These are phyloP conservation scores for Termitomyces sp. DNA, from an alignment of 768 basidiomycete species.

Conservation along the genomic window DNA sequence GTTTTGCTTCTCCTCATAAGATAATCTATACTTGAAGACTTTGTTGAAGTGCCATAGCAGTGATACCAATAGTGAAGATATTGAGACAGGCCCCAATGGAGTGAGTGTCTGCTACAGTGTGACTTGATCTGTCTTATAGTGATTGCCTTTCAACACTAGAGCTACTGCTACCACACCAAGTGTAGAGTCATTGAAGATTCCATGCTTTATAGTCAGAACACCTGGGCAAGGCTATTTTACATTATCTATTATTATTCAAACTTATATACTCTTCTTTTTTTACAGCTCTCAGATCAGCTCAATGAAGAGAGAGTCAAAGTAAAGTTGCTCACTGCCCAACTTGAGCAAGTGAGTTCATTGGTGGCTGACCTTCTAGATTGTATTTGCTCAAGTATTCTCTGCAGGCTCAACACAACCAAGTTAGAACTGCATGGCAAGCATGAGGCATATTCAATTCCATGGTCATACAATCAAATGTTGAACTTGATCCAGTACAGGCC, in stretches of 20 bases:
- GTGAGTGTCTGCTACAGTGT: background rate
- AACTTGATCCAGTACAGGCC: background rate
- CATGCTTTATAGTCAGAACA: background rate
- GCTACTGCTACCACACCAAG: background rate
- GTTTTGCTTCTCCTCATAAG: background rate
- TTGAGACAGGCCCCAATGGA: background rate
- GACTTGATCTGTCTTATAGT: background rate
- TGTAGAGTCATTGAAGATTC: background rate
- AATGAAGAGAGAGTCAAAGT: background rate
- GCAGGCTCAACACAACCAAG: background rate
- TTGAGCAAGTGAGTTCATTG: background rate
- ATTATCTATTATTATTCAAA: background rate
- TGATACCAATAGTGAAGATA: background rate
- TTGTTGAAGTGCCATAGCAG: background rate
- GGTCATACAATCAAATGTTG: background rate
- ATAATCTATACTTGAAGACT: background rate
- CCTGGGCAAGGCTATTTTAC: background rate
- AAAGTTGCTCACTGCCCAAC: background rate
- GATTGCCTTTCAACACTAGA: background rate
- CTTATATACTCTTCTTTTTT: background rate
- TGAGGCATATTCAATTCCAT: background rate
- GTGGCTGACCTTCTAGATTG: background rate
- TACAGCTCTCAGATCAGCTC: background rate
- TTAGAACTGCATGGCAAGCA: background rate
- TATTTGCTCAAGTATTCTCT: background rate